phyloP scores from a whole-genome alignment of 192 early-diverging fungal species.

The Backusella westeae region DNA sequence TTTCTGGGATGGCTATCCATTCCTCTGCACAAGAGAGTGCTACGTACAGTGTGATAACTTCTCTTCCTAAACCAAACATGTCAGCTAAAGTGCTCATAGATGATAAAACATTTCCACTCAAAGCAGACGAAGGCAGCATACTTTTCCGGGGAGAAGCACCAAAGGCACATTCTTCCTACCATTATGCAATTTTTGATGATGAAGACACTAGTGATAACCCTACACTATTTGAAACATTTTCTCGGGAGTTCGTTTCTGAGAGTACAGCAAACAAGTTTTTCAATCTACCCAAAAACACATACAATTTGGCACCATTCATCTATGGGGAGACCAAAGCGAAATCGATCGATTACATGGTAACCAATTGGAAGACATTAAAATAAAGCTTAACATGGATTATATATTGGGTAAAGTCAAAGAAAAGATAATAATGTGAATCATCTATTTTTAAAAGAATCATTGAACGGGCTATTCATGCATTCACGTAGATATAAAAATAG shows the following conservation, averaged over 20 bases:
- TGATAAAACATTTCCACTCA: not conserved
- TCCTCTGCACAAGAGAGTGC: not conserved
- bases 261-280: constrained; percentile 11
- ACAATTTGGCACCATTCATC: not conserved
- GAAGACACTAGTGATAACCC: not conserved
- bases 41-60: not conserved
- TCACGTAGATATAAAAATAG: not conserved
- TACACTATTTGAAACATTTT: not conserved
- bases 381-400: not conserved
- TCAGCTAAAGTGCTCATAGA: not conserved
- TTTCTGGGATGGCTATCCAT: no score
- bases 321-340: not conserved
- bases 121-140: not conserved
- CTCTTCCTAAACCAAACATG: not conserved
- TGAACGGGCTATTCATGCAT: no score
- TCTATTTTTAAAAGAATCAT: no score
- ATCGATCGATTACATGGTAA: not conserved
- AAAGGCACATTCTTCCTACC: not conserved
- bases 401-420: constrained; percentile 1
- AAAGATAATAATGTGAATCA: no score
- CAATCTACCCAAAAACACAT: not conserved
- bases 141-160: constrained; percentile 9
- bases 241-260: not conserved
- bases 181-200: not conserved
- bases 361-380: not conserved